These are phyloP conservation scores for Antrodiella citrinella DNA, from an alignment of 768 basidiomycete genomes.

Conservation along the genomic window DNA sequence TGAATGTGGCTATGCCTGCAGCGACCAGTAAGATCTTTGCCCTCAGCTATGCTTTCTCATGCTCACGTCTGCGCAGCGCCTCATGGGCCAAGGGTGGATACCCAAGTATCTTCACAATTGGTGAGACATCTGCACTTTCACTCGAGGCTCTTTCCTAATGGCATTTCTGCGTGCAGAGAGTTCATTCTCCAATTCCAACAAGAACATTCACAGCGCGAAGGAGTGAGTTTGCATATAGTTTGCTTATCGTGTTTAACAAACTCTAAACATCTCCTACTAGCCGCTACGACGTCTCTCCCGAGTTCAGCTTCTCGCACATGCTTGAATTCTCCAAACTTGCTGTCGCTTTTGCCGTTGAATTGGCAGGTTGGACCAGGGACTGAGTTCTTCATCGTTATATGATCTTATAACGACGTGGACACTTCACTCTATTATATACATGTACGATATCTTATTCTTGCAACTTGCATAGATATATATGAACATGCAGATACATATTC, in stretches of 20 bases:
- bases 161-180: no score
- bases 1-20: slow-evolving; percentile 90
- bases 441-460: no score
- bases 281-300: slow-evolving; percentile 76
- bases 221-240: slow-evolving; percentile 52
- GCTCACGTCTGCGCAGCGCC: slow-evolving; percentile 37
- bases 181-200: slow-evolving; percentile 68
- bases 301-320: slow-evolving; percentile 91
- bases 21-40: slow-evolving; percentile 63
- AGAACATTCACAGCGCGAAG: slow-evolving; percentile 70
- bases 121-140: no score
- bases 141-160: no score
- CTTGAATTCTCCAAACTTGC: slow-evolving; percentile 53
- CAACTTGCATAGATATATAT: no score
- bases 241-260: slow-evolving; percentile 1
- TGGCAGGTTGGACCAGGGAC: slow-evolving; percentile 34
- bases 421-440: no score
- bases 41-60: slow-evolving; percentile 10
- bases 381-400: no score
- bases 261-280: slow-evolving; percentile 29
- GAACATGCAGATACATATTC: no score
- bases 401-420: no score
- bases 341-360: slow-evolving; percentile 42
- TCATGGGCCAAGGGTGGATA: slow-evolving; percentile 86
- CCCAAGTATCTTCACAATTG: slow-evolving; percentile 77